A percentile compares a stretch with the other conserved stretches of the same genome.
phyloP scores from a whole-genome alignment of 2,329 filamentous ascomycete genomes.

The Polytolypa hystricis region DNA sequence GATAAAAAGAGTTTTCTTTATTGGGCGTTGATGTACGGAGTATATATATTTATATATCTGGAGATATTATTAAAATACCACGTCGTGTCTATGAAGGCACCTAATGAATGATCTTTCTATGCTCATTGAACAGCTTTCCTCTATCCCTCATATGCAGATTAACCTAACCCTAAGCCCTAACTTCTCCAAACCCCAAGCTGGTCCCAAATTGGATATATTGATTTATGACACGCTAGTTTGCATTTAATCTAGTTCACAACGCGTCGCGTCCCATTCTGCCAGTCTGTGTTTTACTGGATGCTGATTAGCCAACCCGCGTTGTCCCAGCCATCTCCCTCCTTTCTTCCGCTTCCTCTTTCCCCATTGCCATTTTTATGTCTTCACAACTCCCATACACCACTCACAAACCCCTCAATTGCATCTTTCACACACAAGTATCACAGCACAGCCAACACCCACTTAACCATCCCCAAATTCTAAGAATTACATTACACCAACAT shows the following conservation, averaged over 20 bases:
- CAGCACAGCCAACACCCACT: background rate
- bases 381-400: too few species aligned
- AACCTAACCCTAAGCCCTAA: too few species aligned
- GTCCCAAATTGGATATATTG: background rate
- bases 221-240: background rate
- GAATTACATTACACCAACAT: slow-evolving; percentile 11
- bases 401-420: background rate
- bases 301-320: background rate
- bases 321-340: background rate
- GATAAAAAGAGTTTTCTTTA: background rate
- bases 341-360: background rate
- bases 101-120: too few species aligned
- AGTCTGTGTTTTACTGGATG: too few species aligned
- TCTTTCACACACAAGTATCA: background rate
- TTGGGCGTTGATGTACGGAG: too few species aligned
- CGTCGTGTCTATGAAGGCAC: too few species aligned
- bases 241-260: background rate
- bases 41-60: too few species aligned
- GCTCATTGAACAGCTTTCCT: too few species aligned
- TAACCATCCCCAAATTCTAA: background rate
- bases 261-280: background rate
- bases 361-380: background rate
- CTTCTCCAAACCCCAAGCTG: too few species aligned
- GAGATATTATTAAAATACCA: too few species aligned
- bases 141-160: too few species aligned